A percentile compares a stretch with the other conserved stretches of the same genome.
phyloP scores from a whole-genome alignment of 176 grass and related monocot genomes.

The Puya raimondii region DNA sequence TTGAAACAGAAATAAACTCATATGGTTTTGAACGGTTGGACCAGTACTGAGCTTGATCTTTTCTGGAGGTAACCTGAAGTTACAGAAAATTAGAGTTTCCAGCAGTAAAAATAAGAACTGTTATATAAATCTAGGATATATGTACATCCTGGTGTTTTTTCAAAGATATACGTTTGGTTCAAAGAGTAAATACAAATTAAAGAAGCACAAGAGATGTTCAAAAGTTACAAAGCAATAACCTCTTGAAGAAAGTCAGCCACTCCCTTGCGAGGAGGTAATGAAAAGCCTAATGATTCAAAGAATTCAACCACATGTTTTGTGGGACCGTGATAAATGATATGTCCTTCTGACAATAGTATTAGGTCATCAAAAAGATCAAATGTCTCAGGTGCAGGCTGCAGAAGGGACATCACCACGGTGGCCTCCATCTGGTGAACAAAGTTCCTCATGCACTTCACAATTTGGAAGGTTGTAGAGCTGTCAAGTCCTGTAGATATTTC shows the following conservation, averaged over 20 bases:
- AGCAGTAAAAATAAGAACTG: not conserved
- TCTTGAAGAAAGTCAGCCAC: constrained; percentile 77
- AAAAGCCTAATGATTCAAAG: constrained; percentile 57
- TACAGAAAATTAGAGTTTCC: not conserved
- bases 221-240: constrained; percentile 20
- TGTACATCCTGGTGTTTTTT: not conserved
- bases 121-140: not conserved
- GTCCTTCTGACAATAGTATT: constrained; percentile 62
- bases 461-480: constrained; percentile 77
- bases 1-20: constrained; percentile 34
- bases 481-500: constrained; percentile 82
- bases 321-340: constrained; percentile 65
- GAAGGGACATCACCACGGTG: constrained; percentile 75
- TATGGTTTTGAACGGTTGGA: constrained; percentile 39
- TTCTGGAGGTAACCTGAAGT: constrained; percentile 54
- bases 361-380: constrained; percentile 78
- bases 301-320: constrained; percentile 28
- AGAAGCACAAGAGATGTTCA: not conserved
- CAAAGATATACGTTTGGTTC: not conserved
- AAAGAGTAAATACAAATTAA: not conserved
- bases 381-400: constrained; percentile 73
- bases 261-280: constrained; percentile 51
- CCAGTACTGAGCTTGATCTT: constrained; percentile 76
- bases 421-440: constrained; percentile 79
- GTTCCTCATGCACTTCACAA: constrained; percentile 61